A percentile compares a stretch with the other conserved stretches of the same genome.
Evolutionary conservation across 2,329 filamentous ascomycete genomes (phyloP).

Genomic region (Orbilia brochopaga): DNA sequence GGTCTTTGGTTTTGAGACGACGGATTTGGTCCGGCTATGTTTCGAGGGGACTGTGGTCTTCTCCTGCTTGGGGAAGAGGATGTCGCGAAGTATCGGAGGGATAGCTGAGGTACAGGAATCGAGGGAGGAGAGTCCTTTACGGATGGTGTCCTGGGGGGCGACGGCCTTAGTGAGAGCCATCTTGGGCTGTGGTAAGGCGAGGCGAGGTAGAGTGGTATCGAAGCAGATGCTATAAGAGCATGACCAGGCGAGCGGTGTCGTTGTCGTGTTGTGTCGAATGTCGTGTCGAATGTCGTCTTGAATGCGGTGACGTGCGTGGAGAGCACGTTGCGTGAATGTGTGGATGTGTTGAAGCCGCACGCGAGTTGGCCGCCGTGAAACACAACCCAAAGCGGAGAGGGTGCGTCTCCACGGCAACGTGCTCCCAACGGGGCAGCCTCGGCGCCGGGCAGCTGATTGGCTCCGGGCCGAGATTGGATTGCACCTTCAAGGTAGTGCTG

Average conservation of each 20-base stretch:
- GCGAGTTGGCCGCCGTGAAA: not conserved
- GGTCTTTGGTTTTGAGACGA: conserved; percentile 20
- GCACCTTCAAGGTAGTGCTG: too few relatives aligned
- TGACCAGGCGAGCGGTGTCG: conserved; percentile 3
- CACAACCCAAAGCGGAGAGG: not conserved
- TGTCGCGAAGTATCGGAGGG: conserved; percentile 32
- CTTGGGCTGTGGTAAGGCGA: not conserved
- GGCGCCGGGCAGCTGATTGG: too few relatives aligned
- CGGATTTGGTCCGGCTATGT: conserved; percentile 36
- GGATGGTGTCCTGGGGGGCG: conserved; percentile 34
- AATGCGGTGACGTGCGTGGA: not conserved
- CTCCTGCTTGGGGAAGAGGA: conserved; percentile 28
- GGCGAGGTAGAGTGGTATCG: conserved; percentile 1
- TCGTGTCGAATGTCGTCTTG: not conserved
- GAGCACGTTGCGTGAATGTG: not conserved
- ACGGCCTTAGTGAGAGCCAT: conserved; percentile 45
- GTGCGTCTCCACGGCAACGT: not conserved
- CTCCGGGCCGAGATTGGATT: too few relatives aligned
- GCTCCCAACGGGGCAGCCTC: too few relatives aligned
- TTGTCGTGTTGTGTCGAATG: conserved; percentile 3
- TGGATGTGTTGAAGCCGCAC: not conserved
- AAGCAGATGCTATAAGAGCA: conserved; percentile 1
- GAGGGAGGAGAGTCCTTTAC: conserved; percentile 39
- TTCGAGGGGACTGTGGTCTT: conserved; percentile 16
- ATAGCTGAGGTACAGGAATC: conserved; percentile 33